These are phyloP conservation scores for Trichoderma cornu-damae DNA, from an alignment of 2,329 filamentous ascomycete species.

Conservation along the genomic window DNA sequence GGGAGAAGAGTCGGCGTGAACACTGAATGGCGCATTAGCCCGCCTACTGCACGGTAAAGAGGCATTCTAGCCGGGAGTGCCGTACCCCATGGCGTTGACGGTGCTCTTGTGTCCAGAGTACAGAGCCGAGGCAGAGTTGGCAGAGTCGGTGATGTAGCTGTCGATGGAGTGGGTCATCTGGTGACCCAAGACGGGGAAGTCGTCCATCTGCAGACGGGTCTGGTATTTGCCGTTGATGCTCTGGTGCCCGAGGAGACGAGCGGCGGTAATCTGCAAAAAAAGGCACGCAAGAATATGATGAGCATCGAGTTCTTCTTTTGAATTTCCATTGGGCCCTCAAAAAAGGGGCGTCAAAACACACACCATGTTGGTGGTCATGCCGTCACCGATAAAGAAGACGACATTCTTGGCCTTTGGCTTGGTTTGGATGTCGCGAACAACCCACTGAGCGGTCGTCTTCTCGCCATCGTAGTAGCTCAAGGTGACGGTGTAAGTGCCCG, in stretches of 20 bases:
- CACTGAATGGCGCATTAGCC: constrained; percentile 32
- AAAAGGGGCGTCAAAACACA: background rate
- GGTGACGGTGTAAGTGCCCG: constrained; percentile 72
- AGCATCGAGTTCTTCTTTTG: background rate
- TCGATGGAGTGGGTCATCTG: constrained; percentile 88
- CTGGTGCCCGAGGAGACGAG: constrained; percentile 75
- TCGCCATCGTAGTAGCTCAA: constrained; percentile 69
- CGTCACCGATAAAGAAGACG: constrained; percentile 75
- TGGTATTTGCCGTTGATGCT: constrained; percentile 81
- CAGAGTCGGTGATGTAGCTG: constrained; percentile 79
- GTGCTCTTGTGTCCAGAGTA: constrained; percentile 81
- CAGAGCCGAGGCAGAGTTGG: constrained; percentile 76
- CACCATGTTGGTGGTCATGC: constrained; percentile 68
- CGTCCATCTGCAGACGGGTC: constrained; percentile 68
- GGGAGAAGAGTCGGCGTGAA: constrained; percentile 72
- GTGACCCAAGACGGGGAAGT: constrained; percentile 80
- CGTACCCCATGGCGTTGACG: constrained; percentile 69
- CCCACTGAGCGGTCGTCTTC: constrained; percentile 70
- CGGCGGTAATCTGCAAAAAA: constrained; percentile 57
- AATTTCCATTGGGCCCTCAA: too few species aligned
- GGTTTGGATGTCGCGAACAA: constrained; percentile 64
- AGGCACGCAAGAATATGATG: background rate
- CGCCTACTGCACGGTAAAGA: background rate
- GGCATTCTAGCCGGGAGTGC: too few species aligned
- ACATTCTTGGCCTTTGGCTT: constrained; percentile 78